phyloP scores from a whole-genome alignment of 1,284 basidiomycete genomes.

The Termitomyces sp. region DNA sequence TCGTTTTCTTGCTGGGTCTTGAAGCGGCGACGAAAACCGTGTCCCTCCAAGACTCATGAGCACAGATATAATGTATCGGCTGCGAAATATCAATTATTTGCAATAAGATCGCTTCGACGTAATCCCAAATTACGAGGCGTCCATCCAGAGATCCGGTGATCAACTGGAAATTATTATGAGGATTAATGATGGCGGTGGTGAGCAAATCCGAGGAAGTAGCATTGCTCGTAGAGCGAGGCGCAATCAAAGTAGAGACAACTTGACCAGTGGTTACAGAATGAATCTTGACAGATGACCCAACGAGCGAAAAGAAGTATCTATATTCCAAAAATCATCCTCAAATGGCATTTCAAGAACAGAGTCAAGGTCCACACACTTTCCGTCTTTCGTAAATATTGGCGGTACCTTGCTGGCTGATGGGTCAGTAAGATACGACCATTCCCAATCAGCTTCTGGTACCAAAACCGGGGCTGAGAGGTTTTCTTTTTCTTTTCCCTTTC shows the following conservation, averaged over 20 bases:
- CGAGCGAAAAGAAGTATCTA: conserved; percentile 86
- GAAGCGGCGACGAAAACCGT: conserved; percentile 66
- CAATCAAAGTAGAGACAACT: conserved; percentile 75
- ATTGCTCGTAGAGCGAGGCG: conserved; percentile 33
- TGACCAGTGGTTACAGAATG: conserved; percentile 73
- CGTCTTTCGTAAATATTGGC: conserved; percentile 81
- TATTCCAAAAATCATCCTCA: conserved; percentile 9
- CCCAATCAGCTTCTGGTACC: conserved; percentile 44
- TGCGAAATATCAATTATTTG: conserved; percentile 67
- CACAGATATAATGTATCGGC: conserved; percentile 70
- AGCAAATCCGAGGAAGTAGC: conserved; percentile 51
- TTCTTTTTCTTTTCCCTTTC: conserved; percentile 32
- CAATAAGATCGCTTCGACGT: conserved; percentile 79
- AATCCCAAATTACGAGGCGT: conserved; percentile 88
- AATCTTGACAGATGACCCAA: conserved; percentile 75
- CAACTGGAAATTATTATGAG: conserved; percentile 86
- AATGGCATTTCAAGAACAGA: conserved; percentile 1
- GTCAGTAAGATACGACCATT: conserved; percentile 72
- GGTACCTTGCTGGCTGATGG: conserved; percentile 60
- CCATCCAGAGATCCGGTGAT: conserved; percentile 86
- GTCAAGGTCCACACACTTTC: conserved; percentile 53
- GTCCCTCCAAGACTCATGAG: conserved; percentile 63
- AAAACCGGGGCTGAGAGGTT: conserved; percentile 7
- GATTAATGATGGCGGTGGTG: conserved; percentile 76
- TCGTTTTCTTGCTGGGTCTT: conserved; percentile 44